phyloP scores from a whole-genome alignment of 495 filamentous ascomycete genomes.

The Penicillium robsamsonii region DNA sequence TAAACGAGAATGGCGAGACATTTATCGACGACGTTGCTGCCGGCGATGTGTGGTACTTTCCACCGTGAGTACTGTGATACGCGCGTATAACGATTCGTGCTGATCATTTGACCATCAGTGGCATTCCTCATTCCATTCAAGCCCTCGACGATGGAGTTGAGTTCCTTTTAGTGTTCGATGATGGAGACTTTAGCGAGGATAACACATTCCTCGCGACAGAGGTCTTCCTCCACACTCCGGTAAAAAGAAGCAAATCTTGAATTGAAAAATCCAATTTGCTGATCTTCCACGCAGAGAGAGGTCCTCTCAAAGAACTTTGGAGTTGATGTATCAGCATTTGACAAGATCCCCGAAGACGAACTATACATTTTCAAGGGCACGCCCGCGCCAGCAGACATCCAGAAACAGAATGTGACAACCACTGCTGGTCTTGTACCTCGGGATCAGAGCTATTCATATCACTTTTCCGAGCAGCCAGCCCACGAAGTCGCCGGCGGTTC shows the following conservation, averaged over 20 bases:
- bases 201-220: conserved; percentile 67
- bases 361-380: conserved; percentile 72
- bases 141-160: conserved; percentile 62
- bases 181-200: conserved; percentile 66
- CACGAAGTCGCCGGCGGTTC: conserved; percentile 59
- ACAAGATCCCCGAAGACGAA: conserved; percentile 56
- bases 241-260: conserved; percentile 9
- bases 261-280: background rate
- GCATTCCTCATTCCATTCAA: conserved; percentile 67
- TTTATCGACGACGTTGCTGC: conserved; percentile 65
- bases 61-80: conserved; percentile 32
- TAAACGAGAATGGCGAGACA: conserved; percentile 61
- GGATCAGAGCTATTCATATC: conserved; percentile 59
- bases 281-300: conserved; percentile 34
- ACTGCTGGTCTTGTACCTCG: conserved; percentile 55
- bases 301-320: conserved; percentile 65
- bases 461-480: conserved; percentile 62
- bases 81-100: background rate
- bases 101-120: conserved; percentile 28
- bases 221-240: conserved; percentile 57
- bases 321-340: conserved; percentile 52
- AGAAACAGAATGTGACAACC: conserved; percentile 60
- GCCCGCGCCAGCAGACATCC: conserved; percentile 56
- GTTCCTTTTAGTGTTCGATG: conserved; percentile 69
- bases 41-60: conserved; percentile 74